These are phyloP conservation scores for Solanum sitiens DNA, from an alignment of 257 asterid species.

Conservation along the genomic window DNA sequence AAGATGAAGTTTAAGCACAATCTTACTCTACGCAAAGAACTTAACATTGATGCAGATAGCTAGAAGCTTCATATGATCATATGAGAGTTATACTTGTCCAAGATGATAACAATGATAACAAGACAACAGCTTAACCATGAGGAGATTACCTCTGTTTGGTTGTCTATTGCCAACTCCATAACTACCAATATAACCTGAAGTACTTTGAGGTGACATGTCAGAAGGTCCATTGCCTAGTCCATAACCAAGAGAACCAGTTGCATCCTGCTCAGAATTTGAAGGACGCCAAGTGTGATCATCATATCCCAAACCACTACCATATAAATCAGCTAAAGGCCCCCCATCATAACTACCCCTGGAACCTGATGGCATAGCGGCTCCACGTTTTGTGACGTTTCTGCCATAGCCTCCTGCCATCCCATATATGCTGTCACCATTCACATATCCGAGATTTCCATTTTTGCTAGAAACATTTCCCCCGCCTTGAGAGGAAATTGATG, in stretches of 20 bases:
- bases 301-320: slow-evolving; percentile 30
- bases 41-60: background rate
- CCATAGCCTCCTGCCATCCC: slow-evolving; percentile 34
- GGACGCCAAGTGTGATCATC: slow-evolving; percentile 61
- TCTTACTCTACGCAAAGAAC: background rate
- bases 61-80: background rate
- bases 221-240: slow-evolving; percentile 26
- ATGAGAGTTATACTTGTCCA: background rate
- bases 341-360: slow-evolving; percentile 34
- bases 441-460: slow-evolving; percentile 11
- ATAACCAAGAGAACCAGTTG: slow-evolving; percentile 37
- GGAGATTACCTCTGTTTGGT: slow-evolving; percentile 41
- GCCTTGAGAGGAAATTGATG: slow-evolving; percentile 13
- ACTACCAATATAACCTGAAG: slow-evolving; percentile 44
- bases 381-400: slow-evolving; percentile 22
- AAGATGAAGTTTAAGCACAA: background rate
- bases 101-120: background rate
- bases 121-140: background rate
- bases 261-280: slow-evolving; percentile 31
- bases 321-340: slow-evolving; percentile 26
- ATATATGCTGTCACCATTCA: slow-evolving; percentile 36
- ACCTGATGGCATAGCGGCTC: slow-evolving; percentile 22
- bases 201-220: slow-evolving; percentile 29
- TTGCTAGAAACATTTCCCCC: slow-evolving; percentile 17
- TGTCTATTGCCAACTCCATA: slow-evolving; percentile 44